phyloP scores from a whole-genome alignment of 306 rosid species.

The Gastrolobium bilobum region DNA sequence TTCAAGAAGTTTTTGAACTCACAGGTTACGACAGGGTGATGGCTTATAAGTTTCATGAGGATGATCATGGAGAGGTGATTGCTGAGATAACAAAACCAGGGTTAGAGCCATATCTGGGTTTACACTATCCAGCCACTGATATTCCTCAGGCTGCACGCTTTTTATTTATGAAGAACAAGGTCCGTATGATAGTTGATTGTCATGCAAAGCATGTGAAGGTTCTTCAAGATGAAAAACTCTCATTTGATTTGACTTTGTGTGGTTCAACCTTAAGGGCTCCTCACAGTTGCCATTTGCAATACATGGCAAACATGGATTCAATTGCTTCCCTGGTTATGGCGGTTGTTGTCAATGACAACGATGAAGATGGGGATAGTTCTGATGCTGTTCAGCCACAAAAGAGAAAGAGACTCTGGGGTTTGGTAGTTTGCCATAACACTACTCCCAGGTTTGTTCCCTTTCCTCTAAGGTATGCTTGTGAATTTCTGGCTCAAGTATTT shows the following conservation, averaged over 20 bases:
- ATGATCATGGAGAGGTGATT: conserved; percentile 95
- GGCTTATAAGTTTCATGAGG: conserved; percentile 98
- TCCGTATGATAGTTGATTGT: conserved; percentile 97
- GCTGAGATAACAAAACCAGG: conserved; percentile 87
- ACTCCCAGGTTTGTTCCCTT: conserved; percentile 93
- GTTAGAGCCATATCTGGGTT: conserved; percentile 86
- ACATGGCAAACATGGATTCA: conserved; percentile 90
- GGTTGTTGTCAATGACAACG: conserved; percentile 88
- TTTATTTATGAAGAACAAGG: conserved; percentile 89
- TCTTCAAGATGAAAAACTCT: conserved; percentile 85
- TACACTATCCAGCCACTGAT: conserved; percentile 97
- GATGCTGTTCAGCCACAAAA: conserved; percentile 75
- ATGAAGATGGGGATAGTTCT: conserved; percentile 72
- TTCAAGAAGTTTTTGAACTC: conserved; percentile 94
- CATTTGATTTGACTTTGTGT: conserved; percentile 80
- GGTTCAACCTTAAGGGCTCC: conserved; percentile 97
- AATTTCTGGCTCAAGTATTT: conserved; percentile 94
- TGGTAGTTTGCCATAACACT: conserved; percentile 95
- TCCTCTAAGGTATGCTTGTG: conserved; percentile 99
- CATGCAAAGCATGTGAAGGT: conserved; percentile 80
- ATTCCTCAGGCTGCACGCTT: conserved; percentile 96
- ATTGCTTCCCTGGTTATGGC: conserved; percentile 97
- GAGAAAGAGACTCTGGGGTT: conserved; percentile 93
- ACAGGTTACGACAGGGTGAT: conserved; percentile 99
- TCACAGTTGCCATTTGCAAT: conserved; percentile 87